Base-by-base conservation (phyloP, 495 filamentous ascomycete species). In the Talaromyces stipitatus region DNA sequence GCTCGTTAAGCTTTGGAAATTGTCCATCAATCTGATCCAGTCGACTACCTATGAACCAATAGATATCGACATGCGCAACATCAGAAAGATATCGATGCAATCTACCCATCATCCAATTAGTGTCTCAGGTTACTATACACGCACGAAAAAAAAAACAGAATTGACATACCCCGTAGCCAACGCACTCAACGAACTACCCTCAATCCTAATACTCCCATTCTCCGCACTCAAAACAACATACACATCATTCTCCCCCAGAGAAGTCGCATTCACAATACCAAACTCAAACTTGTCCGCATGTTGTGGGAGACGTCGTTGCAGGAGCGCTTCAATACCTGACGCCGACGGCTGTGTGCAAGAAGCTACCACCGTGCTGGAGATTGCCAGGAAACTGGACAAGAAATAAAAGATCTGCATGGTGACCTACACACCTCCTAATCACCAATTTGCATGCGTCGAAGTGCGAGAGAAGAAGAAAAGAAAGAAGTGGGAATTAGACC, bases 61-160 rank as follows among this genome's bases (percentile, higher is more conserved):
- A 79, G 27, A 81, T 77, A 46, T 80, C 79, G 22, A 78, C 73
- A 62, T 79, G 69, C n/a, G 65, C 69, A 32, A 73, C 59, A 57
- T 71, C 72, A 22, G 69, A 73, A 33, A 82, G 60, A 56, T 82
- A 82, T 1, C 72, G 71, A 64, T 73, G 76, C 8, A 81, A 69
- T 56, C 77, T 78, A 26, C 18, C 2, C 28, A 54, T 10, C 12
- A 24, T 36, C 23, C 14, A 26, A 14, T 14, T 50, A 32, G 12
- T 6, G 30, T 47, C 9, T 26, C 22, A 7, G n/a, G n/a, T n/a
- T n/a, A n/a, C n/a, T 1, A 47, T 14, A 47, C 20, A 16, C 20
- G 2, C 38, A 27, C 11, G 22, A 16, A 5, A 29, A 14, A 51
- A 5, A 18, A 8, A 18, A 41, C 20, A 12, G 18, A 52, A 4